phyloP scores from a whole-genome alignment of 306 rosid genomes.

The Rosa lucieae region DNA sequence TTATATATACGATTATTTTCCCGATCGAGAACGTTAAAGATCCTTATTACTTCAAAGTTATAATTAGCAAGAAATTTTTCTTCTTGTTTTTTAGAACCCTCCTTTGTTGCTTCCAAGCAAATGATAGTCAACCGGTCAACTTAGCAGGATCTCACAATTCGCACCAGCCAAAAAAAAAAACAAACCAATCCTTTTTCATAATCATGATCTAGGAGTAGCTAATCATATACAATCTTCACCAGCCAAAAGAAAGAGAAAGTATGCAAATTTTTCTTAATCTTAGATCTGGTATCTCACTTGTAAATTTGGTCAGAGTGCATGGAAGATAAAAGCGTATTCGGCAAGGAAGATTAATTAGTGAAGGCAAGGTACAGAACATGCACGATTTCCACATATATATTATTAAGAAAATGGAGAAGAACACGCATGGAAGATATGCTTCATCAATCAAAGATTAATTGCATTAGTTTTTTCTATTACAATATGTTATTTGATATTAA shows the following conservation, averaged over 20 bases:
- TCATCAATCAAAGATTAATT: too few relatives aligned
- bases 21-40: too few relatives aligned
- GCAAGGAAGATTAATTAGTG: not conserved
- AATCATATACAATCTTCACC: not conserved
- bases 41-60: too few relatives aligned
- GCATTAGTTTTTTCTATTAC: too few relatives aligned
- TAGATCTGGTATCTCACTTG: not conserved
- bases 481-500: too few relatives aligned
- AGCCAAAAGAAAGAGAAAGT: not conserved
- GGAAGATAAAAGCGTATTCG: not conserved
- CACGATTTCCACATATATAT: too few relatives aligned
- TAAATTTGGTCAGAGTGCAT: not conserved
- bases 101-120: not conserved
- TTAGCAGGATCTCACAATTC: not conserved
- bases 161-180: not conserved
- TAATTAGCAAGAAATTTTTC: not conserved
- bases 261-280: not conserved
- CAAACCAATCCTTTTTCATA: not conserved
- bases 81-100: not conserved
- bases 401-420: too few relatives aligned
- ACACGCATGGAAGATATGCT: too few relatives aligned
- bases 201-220: not conserved
- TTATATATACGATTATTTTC: too few relatives aligned
- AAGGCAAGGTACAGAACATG: not conserved
- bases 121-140: not conserved